phyloP scores from a whole-genome alignment of 2,329 filamentous ascomycete species.

The Leptographium lundbergii region DNA sequence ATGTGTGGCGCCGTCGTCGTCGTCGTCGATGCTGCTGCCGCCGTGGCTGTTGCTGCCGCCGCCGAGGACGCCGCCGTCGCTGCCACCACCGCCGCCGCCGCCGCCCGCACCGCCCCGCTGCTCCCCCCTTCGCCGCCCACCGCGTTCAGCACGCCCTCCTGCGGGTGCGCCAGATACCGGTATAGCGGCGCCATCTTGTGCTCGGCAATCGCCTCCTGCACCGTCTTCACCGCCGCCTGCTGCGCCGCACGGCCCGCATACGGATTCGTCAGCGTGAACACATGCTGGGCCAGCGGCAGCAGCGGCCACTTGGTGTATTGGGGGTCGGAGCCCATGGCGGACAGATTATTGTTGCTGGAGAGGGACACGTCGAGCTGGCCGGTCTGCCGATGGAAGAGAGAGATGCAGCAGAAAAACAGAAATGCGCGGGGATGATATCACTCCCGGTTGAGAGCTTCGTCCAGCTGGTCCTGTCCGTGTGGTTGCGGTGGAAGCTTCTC shows the following conservation, averaged over 20 bases:
- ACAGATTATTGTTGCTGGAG: neutral
- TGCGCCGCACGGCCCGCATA: conserved; percentile 54
- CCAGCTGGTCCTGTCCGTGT: neutral
- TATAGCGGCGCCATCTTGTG: conserved; percentile 84
- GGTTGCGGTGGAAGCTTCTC: neutral
- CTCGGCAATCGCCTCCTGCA: conserved; percentile 72
- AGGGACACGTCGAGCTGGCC: neutral
- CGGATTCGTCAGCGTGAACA: conserved; percentile 76
- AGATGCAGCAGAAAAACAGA: neutral
- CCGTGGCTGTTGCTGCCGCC: neutral
- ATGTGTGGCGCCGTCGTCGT: conserved; percentile 9
- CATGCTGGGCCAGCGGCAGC: conserved; percentile 69
- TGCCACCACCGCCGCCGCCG: neutral
- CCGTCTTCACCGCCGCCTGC: conserved; percentile 56
- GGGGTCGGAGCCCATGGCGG: conserved; percentile 61
- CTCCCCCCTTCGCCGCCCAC: conserved; percentile 34
- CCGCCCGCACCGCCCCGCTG: conserved; percentile 21
- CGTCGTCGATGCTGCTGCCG: neutral
- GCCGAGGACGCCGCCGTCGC: neutral
- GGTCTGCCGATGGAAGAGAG: neutral
- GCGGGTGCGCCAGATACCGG: conserved; percentile 69
- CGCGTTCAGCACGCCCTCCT: conserved; percentile 69
- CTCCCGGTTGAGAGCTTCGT: neutral
- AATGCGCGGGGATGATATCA: neutral
- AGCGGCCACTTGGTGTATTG: conserved; percentile 79